These are phyloP conservation scores for Trichaptum fuscoviolaceum DNA, from an alignment of 768 basidiomycete species.

Conservation along the genomic window DNA sequence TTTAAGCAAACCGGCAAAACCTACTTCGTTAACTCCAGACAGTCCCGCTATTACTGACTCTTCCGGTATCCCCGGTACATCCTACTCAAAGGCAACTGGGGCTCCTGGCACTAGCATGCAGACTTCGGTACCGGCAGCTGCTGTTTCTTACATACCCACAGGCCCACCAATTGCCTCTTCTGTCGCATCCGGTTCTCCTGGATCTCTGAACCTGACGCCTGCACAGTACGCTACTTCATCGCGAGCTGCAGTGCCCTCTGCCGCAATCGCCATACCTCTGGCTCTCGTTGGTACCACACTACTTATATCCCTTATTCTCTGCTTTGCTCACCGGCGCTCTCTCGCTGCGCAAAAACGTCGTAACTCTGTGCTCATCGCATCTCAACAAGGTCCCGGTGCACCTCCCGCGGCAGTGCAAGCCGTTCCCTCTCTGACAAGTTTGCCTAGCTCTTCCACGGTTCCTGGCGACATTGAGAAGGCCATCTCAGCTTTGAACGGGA, in stretches of 20 bases:
- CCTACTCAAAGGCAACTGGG: neutral
- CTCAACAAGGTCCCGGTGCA: neutral
- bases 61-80: neutral
- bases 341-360: neutral
- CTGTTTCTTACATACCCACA: neutral
- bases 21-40: neutral
- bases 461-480: slow-evolving; percentile 2
- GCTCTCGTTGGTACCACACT: slow-evolving; percentile 25
- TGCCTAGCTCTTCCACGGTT: neutral
- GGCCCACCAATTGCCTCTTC: neutral
- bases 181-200: neutral
- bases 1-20: neutral
- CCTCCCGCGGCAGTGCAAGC: neutral
- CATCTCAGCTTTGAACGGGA: neutral
- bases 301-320: slow-evolving; percentile 21
- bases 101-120: neutral
- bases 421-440: neutral
- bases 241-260: slow-evolving; percentile 21
- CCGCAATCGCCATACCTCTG: slow-evolving; percentile 30
- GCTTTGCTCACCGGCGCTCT: slow-evolving; percentile 21
- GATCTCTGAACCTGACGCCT: neutral
- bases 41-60: neutral
- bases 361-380: neutral
- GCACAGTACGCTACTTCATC: slow-evolving; percentile 7
- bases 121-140: neutral